These are phyloP conservation scores for Juglanconis juglandina DNA, from an alignment of 2,329 filamentous ascomycete genomes.

Conservation along the genomic window DNA sequence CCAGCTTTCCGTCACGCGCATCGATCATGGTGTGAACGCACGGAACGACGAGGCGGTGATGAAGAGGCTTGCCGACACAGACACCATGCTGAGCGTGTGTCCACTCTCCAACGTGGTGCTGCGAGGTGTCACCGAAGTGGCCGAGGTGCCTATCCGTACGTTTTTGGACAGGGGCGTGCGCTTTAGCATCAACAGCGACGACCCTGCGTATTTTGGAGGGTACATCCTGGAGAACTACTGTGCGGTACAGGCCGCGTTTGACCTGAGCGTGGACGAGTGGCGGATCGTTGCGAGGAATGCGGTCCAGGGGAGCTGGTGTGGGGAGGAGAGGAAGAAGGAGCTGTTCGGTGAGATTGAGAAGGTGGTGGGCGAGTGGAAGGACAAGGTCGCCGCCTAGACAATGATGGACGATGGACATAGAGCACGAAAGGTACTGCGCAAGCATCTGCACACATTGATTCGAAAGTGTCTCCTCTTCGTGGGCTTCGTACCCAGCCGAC, in stretches of 20 bases:
- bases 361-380: slow-evolving; percentile 28
- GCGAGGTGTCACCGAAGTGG: slow-evolving; percentile 49
- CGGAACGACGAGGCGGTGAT: slow-evolving; percentile 58
- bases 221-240: slow-evolving; percentile 75
- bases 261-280: slow-evolving; percentile 64
- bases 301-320: slow-evolving; percentile 69
- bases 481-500: neutral
- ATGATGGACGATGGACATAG: too few relatives aligned
- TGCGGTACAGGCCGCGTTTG: slow-evolving; percentile 70
- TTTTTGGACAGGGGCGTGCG: slow-evolving; percentile 62
- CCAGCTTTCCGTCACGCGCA: slow-evolving; percentile 58
- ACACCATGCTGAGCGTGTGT: slow-evolving; percentile 66
- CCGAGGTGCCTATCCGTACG: slow-evolving; percentile 57
- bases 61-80: slow-evolving; percentile 51
- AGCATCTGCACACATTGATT: too few relatives aligned
- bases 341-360: slow-evolving; percentile 46
- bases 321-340: slow-evolving; percentile 57
- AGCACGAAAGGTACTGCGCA: too few relatives aligned
- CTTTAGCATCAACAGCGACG: slow-evolving; percentile 72
- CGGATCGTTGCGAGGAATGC: slow-evolving; percentile 56
- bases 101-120: slow-evolving; percentile 70
- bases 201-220: slow-evolving; percentile 72
- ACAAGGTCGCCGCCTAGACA: slow-evolving; percentile 10
- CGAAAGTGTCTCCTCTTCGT: too few relatives aligned
- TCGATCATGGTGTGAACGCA: slow-evolving; percentile 72